A percentile compares a stretch with the other conserved stretches of the same genome.
phyloP scores from a whole-genome alignment of 2,329 filamentous ascomycete genomes.

The Aureobasidium sp. region DNA sequence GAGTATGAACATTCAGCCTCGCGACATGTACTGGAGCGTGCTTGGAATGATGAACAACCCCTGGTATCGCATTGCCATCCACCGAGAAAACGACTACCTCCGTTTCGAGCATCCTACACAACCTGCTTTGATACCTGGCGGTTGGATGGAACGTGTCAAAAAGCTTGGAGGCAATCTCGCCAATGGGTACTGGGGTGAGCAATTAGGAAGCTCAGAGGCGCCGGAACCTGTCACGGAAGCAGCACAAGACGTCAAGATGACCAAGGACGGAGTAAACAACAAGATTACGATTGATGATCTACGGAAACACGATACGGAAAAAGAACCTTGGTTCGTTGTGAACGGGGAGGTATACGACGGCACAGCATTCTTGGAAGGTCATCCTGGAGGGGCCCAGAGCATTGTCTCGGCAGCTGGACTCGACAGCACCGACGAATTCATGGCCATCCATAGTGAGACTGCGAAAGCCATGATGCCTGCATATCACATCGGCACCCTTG shows the following conservation, averaged over 20 bases:
- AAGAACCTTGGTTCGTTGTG: conserved; percentile 78
- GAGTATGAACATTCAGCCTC: conserved; percentile 74
- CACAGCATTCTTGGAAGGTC: conserved; percentile 68
- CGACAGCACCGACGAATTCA: conserved; percentile 81
- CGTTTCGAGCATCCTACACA: conserved; percentile 86
- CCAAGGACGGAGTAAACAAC: conserved; percentile 56
- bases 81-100: conserved; percentile 56
- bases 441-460: conserved; percentile 87
- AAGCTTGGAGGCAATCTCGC: conserved; percentile 70
- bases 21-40: conserved; percentile 95
- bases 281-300: conserved; percentile 66
- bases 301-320: conserved; percentile 56
- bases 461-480: conserved; percentile 82
- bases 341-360: conserved; percentile 87
- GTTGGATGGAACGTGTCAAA: conserved; percentile 92
- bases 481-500: conserved; percentile 77
- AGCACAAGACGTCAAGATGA: conserved; percentile 68
- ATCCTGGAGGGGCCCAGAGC: conserved; percentile 80
- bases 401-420: conserved; percentile 76
- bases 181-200: conserved; percentile 82
- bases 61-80: conserved; percentile 78
- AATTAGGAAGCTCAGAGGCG: conserved; percentile 46
- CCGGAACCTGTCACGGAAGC: conserved; percentile 40
- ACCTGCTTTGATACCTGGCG: conserved; percentile 66
- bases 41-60: conserved; percentile 98